These are phyloP conservation scores for Lyophyllum semitale DNA, from an alignment of 768 basidiomycete genomes.

Conservation along the genomic window DNA sequence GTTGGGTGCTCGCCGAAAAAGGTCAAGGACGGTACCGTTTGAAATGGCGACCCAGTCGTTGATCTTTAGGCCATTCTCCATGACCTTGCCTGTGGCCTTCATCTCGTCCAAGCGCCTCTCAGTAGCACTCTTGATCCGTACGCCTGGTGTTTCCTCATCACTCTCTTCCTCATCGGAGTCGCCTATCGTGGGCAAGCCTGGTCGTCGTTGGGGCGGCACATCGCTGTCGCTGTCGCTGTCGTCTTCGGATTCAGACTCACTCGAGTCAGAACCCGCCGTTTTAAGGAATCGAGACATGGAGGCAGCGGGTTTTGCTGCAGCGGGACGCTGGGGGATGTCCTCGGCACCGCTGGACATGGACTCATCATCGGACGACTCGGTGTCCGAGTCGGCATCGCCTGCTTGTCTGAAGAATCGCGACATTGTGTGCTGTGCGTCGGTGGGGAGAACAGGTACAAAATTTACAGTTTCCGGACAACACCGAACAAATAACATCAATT, in stretches of 20 bases:
- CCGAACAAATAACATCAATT: not conserved
- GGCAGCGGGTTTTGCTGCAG: conserved; percentile 48
- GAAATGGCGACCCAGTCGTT: conserved; percentile 96
- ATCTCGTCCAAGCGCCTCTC: conserved; percentile 94
- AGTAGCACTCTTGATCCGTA: conserved; percentile 84
- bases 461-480: conserved; percentile 14
- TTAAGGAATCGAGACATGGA: conserved; percentile 79
- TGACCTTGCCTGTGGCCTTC: conserved; percentile 86
- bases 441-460: conserved; percentile 8
- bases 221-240: conserved; percentile 59
- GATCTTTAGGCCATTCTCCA: conserved; percentile 94
- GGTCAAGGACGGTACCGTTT: conserved; percentile 51
- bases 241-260: conserved; percentile 59
- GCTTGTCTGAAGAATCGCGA: conserved; percentile 89
- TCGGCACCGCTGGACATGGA: conserved; percentile 78
- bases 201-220: conserved; percentile 27
- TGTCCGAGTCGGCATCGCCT: conserved; percentile 78
- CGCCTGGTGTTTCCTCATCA: conserved; percentile 66
- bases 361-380: conserved; percentile 76
- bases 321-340: conserved; percentile 51
- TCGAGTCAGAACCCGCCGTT: conserved; percentile 61
- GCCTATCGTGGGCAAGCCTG: conserved; percentile 37
- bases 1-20: conserved; percentile 21
- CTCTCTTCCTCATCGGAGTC: conserved; percentile 40
- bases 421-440: conserved; percentile 47